These are phyloP conservation scores for Eucalyptus marginata DNA, from an alignment of 345 rosid genomes.

Conservation along the genomic window DNA sequence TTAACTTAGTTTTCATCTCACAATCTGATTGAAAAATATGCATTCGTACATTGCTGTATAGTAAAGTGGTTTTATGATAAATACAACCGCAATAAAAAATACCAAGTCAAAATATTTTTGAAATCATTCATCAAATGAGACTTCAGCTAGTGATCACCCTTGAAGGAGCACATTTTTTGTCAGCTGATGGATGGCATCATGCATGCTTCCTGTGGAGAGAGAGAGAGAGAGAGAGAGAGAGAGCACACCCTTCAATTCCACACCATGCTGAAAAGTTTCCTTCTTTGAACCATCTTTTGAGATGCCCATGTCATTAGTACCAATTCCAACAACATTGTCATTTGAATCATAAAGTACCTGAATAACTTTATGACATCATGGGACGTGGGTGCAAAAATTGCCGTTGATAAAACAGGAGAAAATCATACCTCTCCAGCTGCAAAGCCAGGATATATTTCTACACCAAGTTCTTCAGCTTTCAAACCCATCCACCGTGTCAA, in stretches of 20 bases:
- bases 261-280: constrained; percentile 80
- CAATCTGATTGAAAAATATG: background rate
- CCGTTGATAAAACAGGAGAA: background rate
- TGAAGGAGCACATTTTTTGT: background rate
- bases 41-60: background rate
- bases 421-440: constrained; percentile 76
- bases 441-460: constrained; percentile 94
- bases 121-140: background rate
- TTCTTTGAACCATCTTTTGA: constrained; percentile 85
- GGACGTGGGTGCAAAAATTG: background rate
- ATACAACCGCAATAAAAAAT: background rate
- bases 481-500: constrained; percentile 78
- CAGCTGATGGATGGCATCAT: background rate
- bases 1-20: background rate
- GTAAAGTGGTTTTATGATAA: background rate
- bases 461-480: constrained; percentile 95
- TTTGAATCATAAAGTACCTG: constrained; percentile 67
- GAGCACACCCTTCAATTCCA: constrained; percentile 57
- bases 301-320: constrained; percentile 95
- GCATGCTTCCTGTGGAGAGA: background rate
- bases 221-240: constrained; percentile 1
- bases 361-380: background rate
- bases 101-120: background rate
- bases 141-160: background rate
- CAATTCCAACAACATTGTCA: constrained; percentile 66